These are phyloP conservation scores for Solioccasus polychromus DNA, from an alignment of 768 basidiomycete genomes.

Conservation along the genomic window DNA sequence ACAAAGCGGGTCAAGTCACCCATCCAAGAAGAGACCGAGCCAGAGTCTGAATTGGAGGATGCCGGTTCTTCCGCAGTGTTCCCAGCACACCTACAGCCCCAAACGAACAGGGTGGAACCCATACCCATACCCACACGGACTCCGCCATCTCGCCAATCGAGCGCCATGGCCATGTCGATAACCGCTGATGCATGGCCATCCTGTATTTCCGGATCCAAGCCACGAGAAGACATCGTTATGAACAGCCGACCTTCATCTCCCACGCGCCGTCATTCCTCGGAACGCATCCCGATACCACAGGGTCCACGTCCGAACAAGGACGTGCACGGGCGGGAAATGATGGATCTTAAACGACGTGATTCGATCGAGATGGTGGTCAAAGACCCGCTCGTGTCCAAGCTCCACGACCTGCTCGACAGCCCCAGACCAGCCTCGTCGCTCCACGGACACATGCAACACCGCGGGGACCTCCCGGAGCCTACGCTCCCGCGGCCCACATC, in stretches of 20 bases:
- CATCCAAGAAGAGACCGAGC: conserved; percentile 23
- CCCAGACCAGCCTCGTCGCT: conserved; percentile 39
- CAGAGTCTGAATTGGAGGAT: conserved; percentile 27
- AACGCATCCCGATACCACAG: conserved; percentile 15
- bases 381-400: conserved; percentile 35
- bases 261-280: conserved; percentile 22
- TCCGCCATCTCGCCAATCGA: conserved; percentile 26
- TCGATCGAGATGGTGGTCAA: conserved; percentile 22
- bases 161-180: conserved; percentile 26
- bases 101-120: conserved; percentile 18
- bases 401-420: conserved; percentile 49
- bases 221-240: conserved; percentile 31
- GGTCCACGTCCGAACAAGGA: conserved; percentile 20
- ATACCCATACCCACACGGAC: conserved; percentile 31
- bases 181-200: conserved; percentile 24
- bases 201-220: conserved; percentile 21
- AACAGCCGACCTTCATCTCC: conserved; percentile 29
- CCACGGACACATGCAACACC: conserved; percentile 35
- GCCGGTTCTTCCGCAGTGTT: conserved; percentile 10
- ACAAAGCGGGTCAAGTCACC: conserved; percentile 16
- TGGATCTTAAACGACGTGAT: conserved; percentile 22
- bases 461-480: conserved; percentile 27
- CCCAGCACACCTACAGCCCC: conserved; percentile 26
- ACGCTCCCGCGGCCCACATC: conserved; percentile 19
- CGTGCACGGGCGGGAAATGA: conserved; percentile 18